Evolutionary conservation across 495 filamentous ascomycete species (phyloP).

Genomic region (Penicillium odoratum): DNA sequence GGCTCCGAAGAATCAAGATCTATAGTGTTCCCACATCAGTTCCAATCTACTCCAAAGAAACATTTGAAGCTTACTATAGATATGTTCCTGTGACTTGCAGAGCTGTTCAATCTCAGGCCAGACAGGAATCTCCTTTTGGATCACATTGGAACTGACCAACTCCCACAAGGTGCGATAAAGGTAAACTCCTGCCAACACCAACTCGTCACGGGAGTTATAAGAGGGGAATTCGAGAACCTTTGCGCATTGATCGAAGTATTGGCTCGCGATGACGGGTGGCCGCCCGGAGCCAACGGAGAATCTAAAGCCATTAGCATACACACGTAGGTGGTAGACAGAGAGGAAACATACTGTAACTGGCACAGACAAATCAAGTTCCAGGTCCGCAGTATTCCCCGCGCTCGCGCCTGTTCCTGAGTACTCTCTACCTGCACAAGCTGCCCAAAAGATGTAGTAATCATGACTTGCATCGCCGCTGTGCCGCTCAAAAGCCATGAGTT

Average conservation of each 20-base stretch:
- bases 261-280: slow-evolving; percentile 15
- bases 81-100: slow-evolving; percentile 14
- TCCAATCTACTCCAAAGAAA: background rate
- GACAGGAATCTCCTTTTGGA: slow-evolving; percentile 3
- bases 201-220: slow-evolving; percentile 18
- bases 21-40: background rate
- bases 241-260: slow-evolving; percentile 21
- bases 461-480: slow-evolving; percentile 17
- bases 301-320: background rate
- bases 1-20: slow-evolving; percentile 25
- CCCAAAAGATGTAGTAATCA: slow-evolving; percentile 18
- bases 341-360: slow-evolving; percentile 15
- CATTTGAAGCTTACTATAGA: slow-evolving; percentile 13
- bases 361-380: slow-evolving; percentile 24
- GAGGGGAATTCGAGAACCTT: slow-evolving; percentile 17
- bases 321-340: too few species aligned
- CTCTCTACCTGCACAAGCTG: slow-evolving; percentile 5
- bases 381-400: slow-evolving; percentile 16
- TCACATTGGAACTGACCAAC: slow-evolving; percentile 13
- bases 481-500: slow-evolving; percentile 24
- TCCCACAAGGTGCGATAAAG: slow-evolving; percentile 17
- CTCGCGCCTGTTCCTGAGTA: background rate
- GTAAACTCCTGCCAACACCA: slow-evolving; percentile 15
- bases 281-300: slow-evolving; percentile 21
- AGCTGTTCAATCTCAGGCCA: slow-evolving; percentile 21